Evolutionary conservation across 495 filamentous ascomycete genomes (phyloP).

Genomic region (Geopyxis carbonaria): DNA sequence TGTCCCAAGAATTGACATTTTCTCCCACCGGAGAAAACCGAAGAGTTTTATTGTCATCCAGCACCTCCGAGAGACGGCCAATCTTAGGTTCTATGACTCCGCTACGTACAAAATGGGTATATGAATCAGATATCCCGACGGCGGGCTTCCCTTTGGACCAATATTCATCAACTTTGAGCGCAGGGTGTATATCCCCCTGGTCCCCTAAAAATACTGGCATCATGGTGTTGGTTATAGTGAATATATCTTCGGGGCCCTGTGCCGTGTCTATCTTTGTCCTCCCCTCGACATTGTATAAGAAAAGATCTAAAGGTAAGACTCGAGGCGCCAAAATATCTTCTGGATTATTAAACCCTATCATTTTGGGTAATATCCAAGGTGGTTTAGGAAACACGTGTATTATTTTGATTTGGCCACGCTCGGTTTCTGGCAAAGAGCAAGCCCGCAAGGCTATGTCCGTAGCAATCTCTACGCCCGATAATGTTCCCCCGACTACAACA

Average conservation of each 20-base stretch:
- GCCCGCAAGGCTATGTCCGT: conserved; percentile 52
- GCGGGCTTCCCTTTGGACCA: conserved; percentile 37
- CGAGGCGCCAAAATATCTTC: conserved; percentile 24
- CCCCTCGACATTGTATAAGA: conserved; percentile 50
- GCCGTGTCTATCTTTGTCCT: conserved; percentile 36
- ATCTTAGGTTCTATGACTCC: conserved; percentile 36
- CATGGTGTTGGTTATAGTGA: conserved; percentile 35
- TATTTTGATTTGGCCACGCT: conserved; percentile 31
- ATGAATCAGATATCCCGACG: conserved; percentile 51
- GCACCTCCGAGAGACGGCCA: conserved; percentile 26
- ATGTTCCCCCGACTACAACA: conserved; percentile 64
- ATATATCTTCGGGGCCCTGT: conserved; percentile 40
- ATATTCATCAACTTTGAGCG: conserved; percentile 26
- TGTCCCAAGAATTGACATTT: conserved; percentile 27
- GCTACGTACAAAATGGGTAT: conserved; percentile 52
- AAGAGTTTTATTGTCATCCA: conserved; percentile 3
- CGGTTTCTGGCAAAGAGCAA: conserved; percentile 33
- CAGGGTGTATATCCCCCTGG: conserved; percentile 38
- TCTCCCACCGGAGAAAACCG: conserved; percentile 17
- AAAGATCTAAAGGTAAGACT: conserved; percentile 57
- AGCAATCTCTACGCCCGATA: conserved; percentile 66
- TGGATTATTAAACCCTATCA: conserved; percentile 30
- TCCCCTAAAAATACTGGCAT: conserved; percentile 40
- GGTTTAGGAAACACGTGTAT: conserved; percentile 53
- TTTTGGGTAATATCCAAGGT: conserved; percentile 55